Evolutionary conservation across 805 yeast species (phyloP).

Genomic region (Huiozyma sinensis): DNA sequence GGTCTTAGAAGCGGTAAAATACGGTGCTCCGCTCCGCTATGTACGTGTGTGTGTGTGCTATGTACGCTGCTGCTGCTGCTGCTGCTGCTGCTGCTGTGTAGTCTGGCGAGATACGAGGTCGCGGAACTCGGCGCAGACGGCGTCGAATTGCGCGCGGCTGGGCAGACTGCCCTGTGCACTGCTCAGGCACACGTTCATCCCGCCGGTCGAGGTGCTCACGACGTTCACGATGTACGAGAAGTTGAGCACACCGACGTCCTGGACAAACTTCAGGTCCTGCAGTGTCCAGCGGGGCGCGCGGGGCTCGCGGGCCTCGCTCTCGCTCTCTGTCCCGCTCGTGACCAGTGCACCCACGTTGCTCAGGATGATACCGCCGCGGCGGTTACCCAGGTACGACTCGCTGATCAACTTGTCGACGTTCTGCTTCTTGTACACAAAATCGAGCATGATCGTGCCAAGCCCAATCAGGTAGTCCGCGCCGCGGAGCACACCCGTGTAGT

Average conservation of each 20-base stretch:
- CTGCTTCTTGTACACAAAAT: constrained; percentile 7
- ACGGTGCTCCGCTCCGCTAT: too few species aligned
- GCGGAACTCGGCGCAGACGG: not conserved
- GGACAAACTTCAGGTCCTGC: constrained; percentile 15
- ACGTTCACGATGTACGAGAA: constrained; percentile 14
- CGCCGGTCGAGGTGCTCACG: constrained; percentile 13
- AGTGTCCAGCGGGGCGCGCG: constrained; percentile 1
- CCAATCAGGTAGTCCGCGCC: constrained; percentile 12
- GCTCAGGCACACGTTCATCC: constrained; percentile 15
- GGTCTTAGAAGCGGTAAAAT: too few species aligned
- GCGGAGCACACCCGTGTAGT: constrained; percentile 11
- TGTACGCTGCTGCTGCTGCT: too few species aligned
- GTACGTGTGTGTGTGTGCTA: too few species aligned
- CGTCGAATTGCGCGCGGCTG: not conserved
- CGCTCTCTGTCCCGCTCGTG: not conserved
- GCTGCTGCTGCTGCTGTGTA: too few species aligned
- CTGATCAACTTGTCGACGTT: constrained; percentile 14
- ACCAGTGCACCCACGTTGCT: constrained; percentile 16
- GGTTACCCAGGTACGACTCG: constrained; percentile 9
- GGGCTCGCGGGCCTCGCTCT: not conserved
- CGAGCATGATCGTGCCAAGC: constrained; percentile 16
- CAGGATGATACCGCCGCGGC: constrained; percentile 17
- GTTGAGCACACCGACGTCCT: constrained; percentile 15
- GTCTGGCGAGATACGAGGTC: not conserved
- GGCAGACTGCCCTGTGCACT: constrained; percentile 10